Evolutionary conservation across 805 yeast genomes (phyloP), one percentile per base, ranked within the genome.

Genomic region (Komagataella ulmi): DNA sequence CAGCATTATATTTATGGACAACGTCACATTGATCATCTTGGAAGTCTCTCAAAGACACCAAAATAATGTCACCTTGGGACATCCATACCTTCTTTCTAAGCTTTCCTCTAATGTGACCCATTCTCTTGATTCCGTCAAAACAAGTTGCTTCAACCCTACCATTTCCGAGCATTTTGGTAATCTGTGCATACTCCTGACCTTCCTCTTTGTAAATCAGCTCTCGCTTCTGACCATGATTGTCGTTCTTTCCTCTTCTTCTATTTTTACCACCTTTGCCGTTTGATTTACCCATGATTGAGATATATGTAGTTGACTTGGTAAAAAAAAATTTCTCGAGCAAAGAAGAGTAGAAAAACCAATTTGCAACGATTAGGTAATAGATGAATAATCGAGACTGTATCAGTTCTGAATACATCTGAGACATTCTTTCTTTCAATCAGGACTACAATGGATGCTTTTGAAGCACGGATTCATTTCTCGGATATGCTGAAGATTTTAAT

Each of bases 71-170:
- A 74, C 99, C 99, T 70, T 89, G 98, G 49, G 87, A 87, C 88
- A 93, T 90, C 99, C 99, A 93, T 55, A 93, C 99, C 80, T 91
- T 93, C 84, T 93, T 93, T 80, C 99, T 87, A 73, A 93, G 80
- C 68, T 93, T 93, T 63, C 99, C 99, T 79, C 99, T 88, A 65
- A 93, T 93, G 67, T 91, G 99, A 17, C 96, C 99, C 80, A 89
- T 80, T 76, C 99, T 83, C 67, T 82, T 87, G 60, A 77, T 75
- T 58, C 96, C 97, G 65, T 93, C 99, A 65, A 93, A 93, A 74
- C 99, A 93, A 50, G 82, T 69, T 52, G 96, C 97, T 69, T 90
- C 96, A 52, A 93, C 84, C 71, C 99, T 83, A 58, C 99, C 98
- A 66, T 90, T 90, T 69, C 99, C 99, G 61, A 93, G 81, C 97